Evolutionary conservation across 225 moss, liverwort and hornwort species (phyloP), one percentile per base, ranked within the genome.

Genomic region (Rhytidiadelphus loreus): DNA sequence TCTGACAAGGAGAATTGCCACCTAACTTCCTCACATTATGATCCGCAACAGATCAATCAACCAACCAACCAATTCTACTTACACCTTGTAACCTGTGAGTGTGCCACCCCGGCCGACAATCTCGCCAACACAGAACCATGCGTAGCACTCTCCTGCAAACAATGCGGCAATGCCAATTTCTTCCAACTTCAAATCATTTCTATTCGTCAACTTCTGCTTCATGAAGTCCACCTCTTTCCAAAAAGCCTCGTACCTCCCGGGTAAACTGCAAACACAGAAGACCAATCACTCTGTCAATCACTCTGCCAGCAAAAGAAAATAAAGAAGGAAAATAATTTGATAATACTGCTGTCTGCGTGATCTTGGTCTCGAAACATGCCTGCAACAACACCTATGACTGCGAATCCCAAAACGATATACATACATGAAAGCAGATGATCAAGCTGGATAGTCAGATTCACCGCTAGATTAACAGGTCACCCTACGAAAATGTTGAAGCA

Each of bases 111-210:
- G 95, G 69, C 98, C 98, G 35, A 96, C 93, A 66, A 99, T 99
- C 92, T 99, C 97, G 77, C 98, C 98, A 70, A 99, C 96, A 92
- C 98, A 99, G 90, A 91, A 99, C 98, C 98, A 99, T 35, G 97
- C 97, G 77, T 97, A 99, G 89, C 95, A 97, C 84, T 99, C 98
- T 77, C 95, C 97, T 43, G 92, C 93, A 87, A 99, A 97, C 85
- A 99, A 82, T 77, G 94, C 93, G 84, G 95, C 96, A 73, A 99
- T 90, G 84, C 88, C 96, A 65, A 96, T 43, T 91, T 99, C 98
- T 90, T 99, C 97, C 87, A 99, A 86, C 92, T 99, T 97, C 93
- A 95, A 58, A 74, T 99, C 97, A 64, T 93, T 91, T 79, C 98
- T 89, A 52, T 91, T 91, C 86, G 90, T 43, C 70, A 97, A 24